A percentile compares a stretch with the other conserved stretches of the same genome.
Conservation (phyloP, 805 yeast species). For the Cyberlindnera galapagoensis region DNA sequence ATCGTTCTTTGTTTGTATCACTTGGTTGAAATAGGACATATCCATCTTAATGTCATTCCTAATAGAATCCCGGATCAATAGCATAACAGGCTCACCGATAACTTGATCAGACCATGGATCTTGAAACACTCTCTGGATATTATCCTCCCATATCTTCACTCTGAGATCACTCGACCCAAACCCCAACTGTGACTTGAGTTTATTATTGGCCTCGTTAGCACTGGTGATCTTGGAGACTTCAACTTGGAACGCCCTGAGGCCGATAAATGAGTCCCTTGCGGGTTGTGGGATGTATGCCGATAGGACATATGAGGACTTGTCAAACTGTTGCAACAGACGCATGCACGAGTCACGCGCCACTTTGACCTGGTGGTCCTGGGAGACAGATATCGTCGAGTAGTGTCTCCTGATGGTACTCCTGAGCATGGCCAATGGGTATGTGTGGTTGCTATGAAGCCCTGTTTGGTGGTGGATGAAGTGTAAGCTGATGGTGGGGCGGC, state of each 20-base stretch:
- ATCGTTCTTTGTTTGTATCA: constrained; percentile 51
- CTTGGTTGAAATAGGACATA: constrained; percentile 47
- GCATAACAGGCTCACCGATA: constrained; percentile 58
- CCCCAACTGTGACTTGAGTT: constrained; percentile 15
- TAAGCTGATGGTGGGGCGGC: too few relatives aligned
- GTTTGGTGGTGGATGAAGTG: too few relatives aligned
- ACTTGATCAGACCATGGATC: constrained; percentile 28
- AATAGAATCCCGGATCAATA: constrained; percentile 50
- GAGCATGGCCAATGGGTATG: too few relatives aligned
- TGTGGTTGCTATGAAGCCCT: too few relatives aligned
- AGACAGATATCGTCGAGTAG: too few relatives aligned
- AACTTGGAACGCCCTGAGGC: constrained; percentile 57
- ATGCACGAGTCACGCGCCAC: constrained; percentile 7
- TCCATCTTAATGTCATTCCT: constrained; percentile 45
- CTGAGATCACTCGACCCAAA: constrained; percentile 34
- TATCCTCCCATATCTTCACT: constrained; percentile 70
- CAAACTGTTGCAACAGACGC: constrained; percentile 27
- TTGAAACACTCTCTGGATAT: constrained; percentile 40
- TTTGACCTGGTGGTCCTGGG: constrained; percentile 4
- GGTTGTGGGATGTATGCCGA: constrained; percentile 66
- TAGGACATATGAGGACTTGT: constrained; percentile 57
- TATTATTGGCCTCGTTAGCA: constrained; percentile 27
- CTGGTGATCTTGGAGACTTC: constrained; percentile 47
- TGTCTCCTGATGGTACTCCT: too few relatives aligned
- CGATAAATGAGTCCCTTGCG: constrained; percentile 55